Base-by-base conservation (phyloP, 2,329 filamentous ascomycete genomes). In the Aspergillus sp. region DNA sequence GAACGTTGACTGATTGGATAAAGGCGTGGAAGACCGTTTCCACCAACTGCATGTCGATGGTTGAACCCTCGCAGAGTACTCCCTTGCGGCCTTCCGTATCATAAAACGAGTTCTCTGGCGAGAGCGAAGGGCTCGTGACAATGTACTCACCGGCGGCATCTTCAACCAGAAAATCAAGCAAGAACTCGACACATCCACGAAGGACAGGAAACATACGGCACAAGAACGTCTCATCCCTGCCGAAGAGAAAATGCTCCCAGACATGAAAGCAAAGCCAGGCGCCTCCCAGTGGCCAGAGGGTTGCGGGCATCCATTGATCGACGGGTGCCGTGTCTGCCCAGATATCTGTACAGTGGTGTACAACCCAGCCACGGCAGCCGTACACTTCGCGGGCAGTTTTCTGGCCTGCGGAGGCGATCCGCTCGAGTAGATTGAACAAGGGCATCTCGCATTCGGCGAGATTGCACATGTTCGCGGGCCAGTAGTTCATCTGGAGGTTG, bases 401-500 rank as follows among this genome's bases (percentile, higher is more conserved):
- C 0, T 68, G 67, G 0, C 82, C 82, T 57, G 60, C 53, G 22
- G 36, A 53, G 55, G 63, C 57, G 55, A 72, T 65, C 3, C 66
- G 64, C 16, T 76, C 69, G 4, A 38, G 63, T 2, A 75, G 59
- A 19, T 71, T 65, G 32, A 79, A 74, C 0, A 81, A 50, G 0
- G 77, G 75, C 1, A 65, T 49, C 16, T 76, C 70, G 2, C 68
- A 73, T 42, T 75, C 73, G 0, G 26, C 75, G 44, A 79, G 73
- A 1, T 80, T 70, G 0, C 79, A 81, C 48, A 80, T 74, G 32
- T 82, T 79, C 2, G 76, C 75, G 1, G 68, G 69, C 81, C 82
- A 85, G 56, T 84, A 78, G 54, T 84, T 84, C 82, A 84, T 84
- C 57, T 85, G 80, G 0, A 84, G 54, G 52, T 85, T 85, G 60